Evolutionary conservation across 805 yeast species (phyloP), one percentile per base, ranked within the genome.

Genomic region (Dipodascopsis tothii): DNA sequence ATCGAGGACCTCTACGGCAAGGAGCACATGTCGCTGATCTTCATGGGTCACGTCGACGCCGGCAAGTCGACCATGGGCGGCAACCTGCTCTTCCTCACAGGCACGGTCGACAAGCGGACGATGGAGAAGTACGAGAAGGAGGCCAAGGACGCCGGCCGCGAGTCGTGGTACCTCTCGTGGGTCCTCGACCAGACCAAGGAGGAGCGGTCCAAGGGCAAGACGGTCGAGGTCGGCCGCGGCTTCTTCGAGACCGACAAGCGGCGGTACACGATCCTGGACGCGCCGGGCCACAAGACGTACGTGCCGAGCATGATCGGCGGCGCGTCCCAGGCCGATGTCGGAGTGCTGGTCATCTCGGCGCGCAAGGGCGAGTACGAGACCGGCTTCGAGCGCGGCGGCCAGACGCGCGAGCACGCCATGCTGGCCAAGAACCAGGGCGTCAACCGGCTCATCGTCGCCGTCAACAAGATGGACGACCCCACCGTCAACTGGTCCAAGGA

Each of bases 1-100:
- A 86, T 92, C 52, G 80, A 77, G 46, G 98, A 94, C 59, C 69
- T 92, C 84, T 92, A 85, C 61, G 96, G 96, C 53, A 92, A 92
- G 67, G 98, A 90, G 64, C 98, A 92, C 69, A 77, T 92, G 63
- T 88, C 96, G 17, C 82, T 92, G 57, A 86, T 92, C 56, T 92
- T 92, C 69, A 92, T 92, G 97, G 99, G 99, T 58, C 99, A 92
- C 63, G 99, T 92, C 56, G 98, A 92, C 74, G 98, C 98, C 28
- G 98, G 99, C 64, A 92, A 92, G 68, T 86, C 96, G 41, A 92
- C 99, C 48, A 90, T 92, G 95, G 98, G 98, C 65, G 99, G 99
- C 70, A 92, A 92, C 68, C 72, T 92, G 56, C 75, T 92, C 53
- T 90, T 73, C 62, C 72, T 92, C 60, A 90, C 97, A 19, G 97